Evolutionary conservation across 1,284 basidiomycete species (phyloP).

Genomic region (Peniophora sp.): DNA sequence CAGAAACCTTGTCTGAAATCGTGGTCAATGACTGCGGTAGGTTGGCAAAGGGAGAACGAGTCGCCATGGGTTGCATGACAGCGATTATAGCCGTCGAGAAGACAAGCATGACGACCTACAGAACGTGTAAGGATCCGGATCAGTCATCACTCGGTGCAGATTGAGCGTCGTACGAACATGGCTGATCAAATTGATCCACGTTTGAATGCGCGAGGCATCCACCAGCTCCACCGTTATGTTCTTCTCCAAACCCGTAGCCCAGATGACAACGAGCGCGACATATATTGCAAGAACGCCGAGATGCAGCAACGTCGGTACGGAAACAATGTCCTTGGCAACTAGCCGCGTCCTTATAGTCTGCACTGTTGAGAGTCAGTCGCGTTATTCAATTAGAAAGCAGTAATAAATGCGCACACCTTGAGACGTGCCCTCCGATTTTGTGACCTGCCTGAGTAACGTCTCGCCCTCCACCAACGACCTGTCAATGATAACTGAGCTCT

Average conservation of each 20-base stretch:
- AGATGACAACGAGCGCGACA: neutral
- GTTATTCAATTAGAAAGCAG: conserved; percentile 36
- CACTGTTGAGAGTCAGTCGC: conserved; percentile 4
- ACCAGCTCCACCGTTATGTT: neutral
- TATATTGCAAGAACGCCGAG: neutral
- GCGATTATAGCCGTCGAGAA: neutral
- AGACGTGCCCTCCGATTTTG: conserved; percentile 13
- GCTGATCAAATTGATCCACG: neutral
- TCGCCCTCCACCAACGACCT: too few relatives aligned
- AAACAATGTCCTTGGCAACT: too few relatives aligned
- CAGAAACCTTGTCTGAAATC: neutral
- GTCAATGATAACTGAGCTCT: too few relatives aligned
- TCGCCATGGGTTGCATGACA: neutral
- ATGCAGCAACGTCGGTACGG: neutral
- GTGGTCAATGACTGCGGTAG: neutral
- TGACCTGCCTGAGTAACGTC: neutral
- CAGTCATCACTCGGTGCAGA: neutral
- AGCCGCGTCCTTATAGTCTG: too few relatives aligned
- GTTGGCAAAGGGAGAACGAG: neutral
- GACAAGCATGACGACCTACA: neutral
- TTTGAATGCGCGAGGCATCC: neutral
- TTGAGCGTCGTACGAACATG: neutral
- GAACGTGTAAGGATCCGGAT: neutral
- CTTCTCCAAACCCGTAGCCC: neutral
- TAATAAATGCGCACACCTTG: conserved; percentile 28